Evolutionary conservation across 176 grass and related monocot species (phyloP).

Genomic region (Oryza rufipogon): DNA sequence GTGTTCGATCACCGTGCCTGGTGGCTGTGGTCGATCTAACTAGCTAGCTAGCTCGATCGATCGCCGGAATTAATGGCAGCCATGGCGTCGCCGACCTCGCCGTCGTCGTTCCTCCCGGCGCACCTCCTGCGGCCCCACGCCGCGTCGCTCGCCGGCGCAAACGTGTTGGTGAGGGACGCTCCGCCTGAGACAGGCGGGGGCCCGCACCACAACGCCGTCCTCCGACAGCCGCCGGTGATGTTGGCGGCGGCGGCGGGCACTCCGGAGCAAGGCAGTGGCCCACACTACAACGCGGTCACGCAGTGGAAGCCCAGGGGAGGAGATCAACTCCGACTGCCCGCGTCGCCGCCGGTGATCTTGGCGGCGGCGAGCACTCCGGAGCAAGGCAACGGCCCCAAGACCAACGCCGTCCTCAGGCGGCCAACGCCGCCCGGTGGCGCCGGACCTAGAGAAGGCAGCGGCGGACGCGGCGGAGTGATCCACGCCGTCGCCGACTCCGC

Average conservation of each 20-base stretch:
- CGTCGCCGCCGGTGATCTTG: neutral
- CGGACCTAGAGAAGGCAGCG: neutral
- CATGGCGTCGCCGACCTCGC: neutral
- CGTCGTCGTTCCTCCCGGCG: neutral
- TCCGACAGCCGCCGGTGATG: neutral
- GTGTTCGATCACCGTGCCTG: no score
- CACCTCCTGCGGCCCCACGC: no score
- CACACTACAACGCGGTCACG: neutral
- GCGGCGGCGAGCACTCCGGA: neutral
- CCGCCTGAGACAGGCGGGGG: neutral
- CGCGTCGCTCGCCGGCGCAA: no score
- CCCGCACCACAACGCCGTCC: neutral
- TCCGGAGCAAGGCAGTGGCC: neutral
- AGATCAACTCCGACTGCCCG: no score
- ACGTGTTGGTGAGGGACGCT: neutral
- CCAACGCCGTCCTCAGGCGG: neutral
- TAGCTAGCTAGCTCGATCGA: no score
- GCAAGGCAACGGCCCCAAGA: neutral
- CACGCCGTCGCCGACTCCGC: neutral
- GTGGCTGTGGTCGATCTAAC: no score
- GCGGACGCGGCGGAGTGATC: neutral
- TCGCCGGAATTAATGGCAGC: neutral
- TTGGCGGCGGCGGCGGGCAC: neutral
- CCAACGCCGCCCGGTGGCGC: neutral
- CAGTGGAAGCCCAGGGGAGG: no score